A percentile compares a stretch with the other conserved stretches of the same genome.
Conservation (phyloP, 805 yeast species). For the Lachancea quebecensis region DNA sequence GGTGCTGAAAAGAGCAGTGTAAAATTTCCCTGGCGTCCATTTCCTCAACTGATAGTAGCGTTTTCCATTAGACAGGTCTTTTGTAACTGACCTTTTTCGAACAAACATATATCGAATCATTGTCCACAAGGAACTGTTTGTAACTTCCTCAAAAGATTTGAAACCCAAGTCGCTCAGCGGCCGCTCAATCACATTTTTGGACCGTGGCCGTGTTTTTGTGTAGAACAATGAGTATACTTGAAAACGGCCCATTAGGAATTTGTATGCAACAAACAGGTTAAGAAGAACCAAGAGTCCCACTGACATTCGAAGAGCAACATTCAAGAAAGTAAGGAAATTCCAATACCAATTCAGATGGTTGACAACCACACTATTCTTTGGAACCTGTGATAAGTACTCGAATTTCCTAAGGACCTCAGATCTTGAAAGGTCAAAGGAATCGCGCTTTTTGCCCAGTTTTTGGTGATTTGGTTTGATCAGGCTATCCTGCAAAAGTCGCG, state of each 20-base stretch:
- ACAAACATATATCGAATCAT: conserved; percentile 16
- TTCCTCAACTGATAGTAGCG: conserved; percentile 50
- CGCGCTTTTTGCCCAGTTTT: conserved; percentile 13
- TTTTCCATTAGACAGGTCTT: conserved; percentile 21
- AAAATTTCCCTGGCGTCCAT: conserved; percentile 64
- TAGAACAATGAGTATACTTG: conserved; percentile 22
- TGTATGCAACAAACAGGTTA: conserved; percentile 15
- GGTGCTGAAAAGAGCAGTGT: conserved; percentile 42
- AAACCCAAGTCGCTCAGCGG: conserved; percentile 16
- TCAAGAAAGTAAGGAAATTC: conserved; percentile 12
- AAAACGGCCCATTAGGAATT: conserved; percentile 17
- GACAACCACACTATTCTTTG: conserved; percentile 6
- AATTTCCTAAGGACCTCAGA: conserved; percentile 19
- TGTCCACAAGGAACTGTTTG: conserved; percentile 18
- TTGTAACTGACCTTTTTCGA: conserved; percentile 8
- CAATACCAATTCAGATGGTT: conserved; percentile 9
- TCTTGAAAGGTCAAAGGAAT: conserved; percentile 27
- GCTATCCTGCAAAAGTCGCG: conserved; percentile 27
- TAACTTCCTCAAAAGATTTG: conserved; percentile 17
- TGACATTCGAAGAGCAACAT: conserved; percentile 9
- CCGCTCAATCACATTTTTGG: conserved; percentile 17
- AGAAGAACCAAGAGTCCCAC: conserved; percentile 8
- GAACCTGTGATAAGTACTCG: conserved; percentile 12
- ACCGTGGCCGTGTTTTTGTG: conserved; percentile 10
- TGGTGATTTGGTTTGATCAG: conserved; percentile 23